These are phyloP conservation scores for Yamadazyma siamensis DNA, from an alignment of 1,139 yeast genomes.

Conservation along the genomic window DNA sequence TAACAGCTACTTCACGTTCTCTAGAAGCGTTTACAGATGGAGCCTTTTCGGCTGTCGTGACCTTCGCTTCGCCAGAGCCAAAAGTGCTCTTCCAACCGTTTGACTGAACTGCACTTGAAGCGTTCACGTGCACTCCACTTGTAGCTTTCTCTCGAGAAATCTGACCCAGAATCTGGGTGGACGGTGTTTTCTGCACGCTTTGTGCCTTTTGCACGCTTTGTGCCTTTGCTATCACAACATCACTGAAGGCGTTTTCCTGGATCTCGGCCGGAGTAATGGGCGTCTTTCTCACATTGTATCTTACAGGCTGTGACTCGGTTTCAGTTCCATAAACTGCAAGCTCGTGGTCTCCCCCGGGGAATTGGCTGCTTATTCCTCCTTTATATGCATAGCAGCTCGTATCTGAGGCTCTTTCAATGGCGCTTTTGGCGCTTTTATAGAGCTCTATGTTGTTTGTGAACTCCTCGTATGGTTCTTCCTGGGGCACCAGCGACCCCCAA, in stretches of 20 bases:
- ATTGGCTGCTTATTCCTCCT: constrained; percentile 17
- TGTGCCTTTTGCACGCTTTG: constrained; percentile 4
- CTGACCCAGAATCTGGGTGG: constrained; percentile 1
- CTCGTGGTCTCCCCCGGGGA: constrained; percentile 22
- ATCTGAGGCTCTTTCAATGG: constrained; percentile 34
- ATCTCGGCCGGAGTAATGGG: constrained; percentile 36
- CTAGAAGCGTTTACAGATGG: too few relatives aligned
- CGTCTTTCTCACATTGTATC: constrained; percentile 28
- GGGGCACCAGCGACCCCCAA: constrained; percentile 11
- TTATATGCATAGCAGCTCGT: constrained; percentile 35
- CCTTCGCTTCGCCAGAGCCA: too few relatives aligned
- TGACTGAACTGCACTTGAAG: too few relatives aligned
- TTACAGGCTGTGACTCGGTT: constrained; percentile 40
- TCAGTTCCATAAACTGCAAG: constrained; percentile 40
- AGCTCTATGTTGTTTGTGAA: constrained; percentile 22
- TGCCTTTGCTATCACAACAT: too few relatives aligned
- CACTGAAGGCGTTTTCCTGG: constrained; percentile 24
- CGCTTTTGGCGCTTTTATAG: constrained; percentile 31
- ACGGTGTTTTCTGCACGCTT: not conserved
- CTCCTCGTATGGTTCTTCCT: constrained; percentile 18
- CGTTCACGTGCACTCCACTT: too few relatives aligned
- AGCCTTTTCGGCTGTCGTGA: too few relatives aligned
- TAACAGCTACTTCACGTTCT: too few relatives aligned
- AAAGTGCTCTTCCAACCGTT: too few relatives aligned
- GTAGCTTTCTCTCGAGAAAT: too few relatives aligned